These are phyloP conservation scores for Tagetes patula DNA, from an alignment of 129 eudicot genomes.

Conservation along the genomic window DNA sequence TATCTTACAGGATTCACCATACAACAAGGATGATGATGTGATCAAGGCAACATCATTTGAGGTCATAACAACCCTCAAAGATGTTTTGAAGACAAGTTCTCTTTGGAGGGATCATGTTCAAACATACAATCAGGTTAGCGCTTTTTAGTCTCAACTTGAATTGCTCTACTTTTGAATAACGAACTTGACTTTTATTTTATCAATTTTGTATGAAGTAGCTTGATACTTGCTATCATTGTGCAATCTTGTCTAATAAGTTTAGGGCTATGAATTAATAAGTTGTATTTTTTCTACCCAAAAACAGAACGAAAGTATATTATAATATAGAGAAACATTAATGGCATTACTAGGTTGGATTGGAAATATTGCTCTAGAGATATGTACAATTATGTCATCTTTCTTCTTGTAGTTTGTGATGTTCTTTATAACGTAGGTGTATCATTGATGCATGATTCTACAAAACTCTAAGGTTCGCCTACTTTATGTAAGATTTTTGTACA, in stretches of 20 bases:
- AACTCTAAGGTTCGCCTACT: not conserved
- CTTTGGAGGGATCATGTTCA: slow-evolving; percentile 98
- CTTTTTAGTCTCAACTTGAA: not conserved
- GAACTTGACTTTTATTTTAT: not conserved
- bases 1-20: slow-evolving; percentile 65
- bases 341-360: not conserved
- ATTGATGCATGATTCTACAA: not conserved
- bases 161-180: not conserved
- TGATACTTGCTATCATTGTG: not conserved
- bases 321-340: not conserved
- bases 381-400: not conserved
- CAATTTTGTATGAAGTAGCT: not conserved
- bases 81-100: slow-evolving; percentile 84
- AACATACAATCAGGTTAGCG: slow-evolving; percentile 77
- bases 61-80: slow-evolving; percentile 84
- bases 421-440: not conserved
- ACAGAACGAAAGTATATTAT: not conserved
- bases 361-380: not conserved
- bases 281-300: not conserved
- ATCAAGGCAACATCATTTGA: slow-evolving; percentile 94
- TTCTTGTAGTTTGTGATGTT: not conserved
- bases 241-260: not conserved
- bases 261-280: not conserved
- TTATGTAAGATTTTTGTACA: not conserved
- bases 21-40: slow-evolving; percentile 83